Percentiles rank a stretch among this genome's conserved stretches.
Evolutionary conservation across 1,284 basidiomycete species (phyloP).

Genomic region (Coniophora puteana): DNA sequence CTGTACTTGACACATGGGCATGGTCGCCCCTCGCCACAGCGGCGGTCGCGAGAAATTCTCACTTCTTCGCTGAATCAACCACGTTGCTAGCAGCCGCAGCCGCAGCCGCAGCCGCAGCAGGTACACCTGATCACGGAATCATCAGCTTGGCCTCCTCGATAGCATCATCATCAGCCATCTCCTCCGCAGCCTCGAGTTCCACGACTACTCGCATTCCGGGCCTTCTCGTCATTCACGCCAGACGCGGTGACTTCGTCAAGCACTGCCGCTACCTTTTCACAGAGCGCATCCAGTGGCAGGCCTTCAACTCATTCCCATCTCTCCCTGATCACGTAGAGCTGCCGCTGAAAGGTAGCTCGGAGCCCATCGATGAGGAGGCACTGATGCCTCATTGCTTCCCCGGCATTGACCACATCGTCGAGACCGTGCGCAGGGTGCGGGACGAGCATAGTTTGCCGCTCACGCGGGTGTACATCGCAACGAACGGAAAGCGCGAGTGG

Average conservation of each 20-base stretch:
- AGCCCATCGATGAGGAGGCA: constrained; percentile 19
- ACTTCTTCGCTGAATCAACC: too few species aligned
- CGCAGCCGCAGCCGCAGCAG: too few species aligned
- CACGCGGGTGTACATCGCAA: constrained; percentile 48
- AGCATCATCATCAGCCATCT: too few species aligned
- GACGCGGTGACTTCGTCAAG: constrained; percentile 53
- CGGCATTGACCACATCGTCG: constrained; percentile 35
- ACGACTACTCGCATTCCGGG: constrained; percentile 25
- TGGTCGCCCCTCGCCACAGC: constrained; percentile 38
- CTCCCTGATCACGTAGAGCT: constrained; percentile 33
- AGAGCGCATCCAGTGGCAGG: constrained; percentile 37
- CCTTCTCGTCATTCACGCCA: constrained; percentile 54
- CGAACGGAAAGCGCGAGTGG: constrained; percentile 46
- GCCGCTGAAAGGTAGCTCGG: constrained; percentile 19
- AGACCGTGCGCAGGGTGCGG: constrained; percentile 27
- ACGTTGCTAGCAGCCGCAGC: too few species aligned
- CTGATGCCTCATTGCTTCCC: constrained; percentile 36
- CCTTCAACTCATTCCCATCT: constrained; percentile 38
- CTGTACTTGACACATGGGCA: constrained; percentile 31
- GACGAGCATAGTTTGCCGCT: too few species aligned
- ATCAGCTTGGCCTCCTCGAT: too few species aligned
- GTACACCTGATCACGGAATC: too few species aligned
- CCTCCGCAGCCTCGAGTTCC: constrained; percentile 15
- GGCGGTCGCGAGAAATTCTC: constrained; percentile 31
- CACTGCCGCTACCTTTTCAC: constrained; percentile 46